Evolutionary conservation across 2,329 filamentous ascomycete genomes (phyloP), one percentile per base, ranked within the genome.

Genomic region (Alternaria conjuncta): DNA sequence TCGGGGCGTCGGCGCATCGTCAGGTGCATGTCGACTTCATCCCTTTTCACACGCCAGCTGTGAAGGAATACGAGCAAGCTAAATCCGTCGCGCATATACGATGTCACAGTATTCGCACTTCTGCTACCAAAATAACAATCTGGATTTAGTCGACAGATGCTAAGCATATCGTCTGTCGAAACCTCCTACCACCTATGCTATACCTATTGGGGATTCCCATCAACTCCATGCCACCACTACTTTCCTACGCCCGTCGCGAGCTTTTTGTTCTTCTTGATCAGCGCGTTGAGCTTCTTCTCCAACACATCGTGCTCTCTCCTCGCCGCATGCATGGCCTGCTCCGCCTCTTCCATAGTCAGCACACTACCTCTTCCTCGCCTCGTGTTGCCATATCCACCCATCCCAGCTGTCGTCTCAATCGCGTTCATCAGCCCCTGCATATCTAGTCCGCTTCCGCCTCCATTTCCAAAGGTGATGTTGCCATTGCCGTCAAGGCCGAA

Each of bases 261-360:
- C 66, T 76, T 78, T 64, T 71, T 75, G 53, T 80, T 80, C 69
- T 78, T 73, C 70, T 79, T 80, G 63, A 79, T 74, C n/a, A 79
- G 54, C 13, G 61, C 72, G 4, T 70, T 71, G 25, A 80, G 55
- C 62, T 77, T 80, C 69, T 79, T 79, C 60, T 80, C 78, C 57
- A 79, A 49, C 21, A 72, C 72, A 62, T 80, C 78, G 28, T 78
- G 71, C 28, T 80, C 78, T 64, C 78, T 76, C 65, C 71, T 74
- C 46, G 77, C 77, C 10, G 68, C 69, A 25, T 75, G 67, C 72
- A 80, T 74, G 11, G 75, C 77, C 15, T 72, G 69, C 60, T 80
- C 79, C 13, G 77, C 74, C 67, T 80, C 78, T n/a, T 79, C 75
- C 28, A 79, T 60, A 15, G 66, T 71, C 26, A 79, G 66, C 26